Evolutionary conservation across 257 asterid genomes (phyloP).

Genomic region (Anisodus acutangulus): DNA sequence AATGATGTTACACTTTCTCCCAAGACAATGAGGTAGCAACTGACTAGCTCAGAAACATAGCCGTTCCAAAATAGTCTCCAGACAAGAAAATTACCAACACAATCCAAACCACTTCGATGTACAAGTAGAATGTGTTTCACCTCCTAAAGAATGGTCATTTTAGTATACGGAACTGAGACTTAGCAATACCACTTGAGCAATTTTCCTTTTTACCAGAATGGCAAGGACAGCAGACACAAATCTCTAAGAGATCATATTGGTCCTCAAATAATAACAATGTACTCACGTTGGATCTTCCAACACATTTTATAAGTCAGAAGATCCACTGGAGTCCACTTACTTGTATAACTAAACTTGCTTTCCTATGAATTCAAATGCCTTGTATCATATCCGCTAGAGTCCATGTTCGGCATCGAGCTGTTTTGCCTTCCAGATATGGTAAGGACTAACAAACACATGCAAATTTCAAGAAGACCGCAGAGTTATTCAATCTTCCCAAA

Average conservation of each 20-base stretch:
- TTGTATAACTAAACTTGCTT: conserved; percentile 71
- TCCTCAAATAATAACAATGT: conserved; percentile 67
- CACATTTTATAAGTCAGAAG: conserved; percentile 65
- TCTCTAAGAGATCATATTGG: conserved; percentile 74
- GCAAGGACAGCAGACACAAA: conserved; percentile 58
- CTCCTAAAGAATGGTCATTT: background rate
- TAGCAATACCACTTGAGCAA: conserved; percentile 64
- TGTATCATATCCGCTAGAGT: conserved; percentile 50
- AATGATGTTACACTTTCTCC: background rate
- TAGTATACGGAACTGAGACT: conserved; percentile 67
- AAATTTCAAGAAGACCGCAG: background rate
- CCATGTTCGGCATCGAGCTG: background rate
- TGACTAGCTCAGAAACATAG: conserved; percentile 13
- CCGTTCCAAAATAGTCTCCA: background rate
- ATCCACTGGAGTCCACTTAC: conserved; percentile 66
- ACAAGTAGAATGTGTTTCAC: background rate
- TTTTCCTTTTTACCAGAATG: conserved; percentile 62
- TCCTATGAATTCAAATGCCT: conserved; percentile 64
- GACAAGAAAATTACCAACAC: background rate
- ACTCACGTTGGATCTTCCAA: conserved; percentile 62
- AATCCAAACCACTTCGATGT: conserved; percentile 26
- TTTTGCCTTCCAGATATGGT: conserved; percentile 1
- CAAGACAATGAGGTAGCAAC: conserved; percentile 4
- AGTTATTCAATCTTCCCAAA: conserved; percentile 13
- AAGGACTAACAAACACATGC: background rate